Percentiles rank a stretch among this genome's conserved stretches.
Conservation (phyloP, 257 asterid species). For the Solanum dulcamara region DNA sequence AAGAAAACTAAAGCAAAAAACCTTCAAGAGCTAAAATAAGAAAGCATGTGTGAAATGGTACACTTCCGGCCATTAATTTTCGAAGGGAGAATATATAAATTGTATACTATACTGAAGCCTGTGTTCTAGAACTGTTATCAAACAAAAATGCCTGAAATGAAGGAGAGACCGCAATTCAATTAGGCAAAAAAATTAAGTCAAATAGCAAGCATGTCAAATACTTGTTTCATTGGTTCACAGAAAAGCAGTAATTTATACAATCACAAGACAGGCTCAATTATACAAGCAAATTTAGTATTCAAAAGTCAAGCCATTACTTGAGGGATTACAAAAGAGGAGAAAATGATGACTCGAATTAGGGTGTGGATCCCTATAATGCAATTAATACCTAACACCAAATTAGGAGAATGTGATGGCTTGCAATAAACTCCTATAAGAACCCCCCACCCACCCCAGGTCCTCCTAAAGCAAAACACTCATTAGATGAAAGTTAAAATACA, state of each 20-base stretch:
- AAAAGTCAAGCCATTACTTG: not conserved
- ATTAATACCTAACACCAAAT: not conserved
- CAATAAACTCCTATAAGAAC: not conserved
- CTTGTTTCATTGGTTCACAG: not conserved
- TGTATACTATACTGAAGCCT: not conserved
- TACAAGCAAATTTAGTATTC: not conserved
- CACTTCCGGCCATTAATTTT: not conserved
- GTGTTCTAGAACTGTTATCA: not conserved
- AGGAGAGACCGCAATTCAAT: not conserved
- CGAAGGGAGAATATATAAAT: not conserved
- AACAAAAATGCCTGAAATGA: not conserved
- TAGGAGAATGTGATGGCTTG: not conserved
- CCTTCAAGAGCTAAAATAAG: not conserved
- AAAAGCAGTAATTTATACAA: not conserved
- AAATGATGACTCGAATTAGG: not conserved
- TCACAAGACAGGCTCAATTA: not conserved
- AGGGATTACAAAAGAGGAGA: not conserved
- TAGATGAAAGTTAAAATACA: too few species aligned
- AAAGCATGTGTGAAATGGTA: not conserved
- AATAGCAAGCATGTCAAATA: not conserved
- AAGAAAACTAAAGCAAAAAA: not conserved
- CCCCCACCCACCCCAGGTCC: too few species aligned
- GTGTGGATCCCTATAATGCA: not conserved
- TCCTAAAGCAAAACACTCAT: too few species aligned
- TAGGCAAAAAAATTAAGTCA: not conserved